Conservation (phyloP, 1,284 basidiomycete species). For the Malassezia sp. region DNA sequence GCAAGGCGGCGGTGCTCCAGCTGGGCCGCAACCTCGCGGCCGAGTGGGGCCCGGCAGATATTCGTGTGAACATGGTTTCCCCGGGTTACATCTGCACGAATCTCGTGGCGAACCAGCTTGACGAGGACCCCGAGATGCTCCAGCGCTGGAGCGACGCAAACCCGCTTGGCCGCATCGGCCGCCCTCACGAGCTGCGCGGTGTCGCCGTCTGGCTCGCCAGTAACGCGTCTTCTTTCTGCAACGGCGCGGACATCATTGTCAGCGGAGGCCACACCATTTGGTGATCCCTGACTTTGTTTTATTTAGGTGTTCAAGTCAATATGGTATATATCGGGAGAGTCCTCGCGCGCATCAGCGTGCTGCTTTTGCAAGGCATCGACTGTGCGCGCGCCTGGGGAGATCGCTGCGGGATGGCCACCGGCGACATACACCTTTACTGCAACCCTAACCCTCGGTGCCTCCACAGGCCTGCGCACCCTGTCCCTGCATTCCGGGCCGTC, state of each 20-base stretch:
- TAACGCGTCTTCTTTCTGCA: constrained; percentile 45
- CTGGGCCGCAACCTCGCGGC: constrained; percentile 73
- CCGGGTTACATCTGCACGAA: constrained; percentile 50
- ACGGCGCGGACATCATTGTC: constrained; percentile 41
- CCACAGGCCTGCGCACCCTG: no score
- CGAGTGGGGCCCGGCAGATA: constrained; percentile 61
- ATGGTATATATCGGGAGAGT: not conserved
- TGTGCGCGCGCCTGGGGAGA: no score
- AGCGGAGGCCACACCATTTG: constrained; percentile 46
- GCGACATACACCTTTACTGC: no score
- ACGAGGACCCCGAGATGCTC: constrained; percentile 58
- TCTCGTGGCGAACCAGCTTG: constrained; percentile 67
- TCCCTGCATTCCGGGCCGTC: no score
- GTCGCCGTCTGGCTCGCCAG: constrained; percentile 67
- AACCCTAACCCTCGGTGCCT: no score
- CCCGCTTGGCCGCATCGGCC: constrained; percentile 63
- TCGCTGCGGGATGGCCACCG: no score
- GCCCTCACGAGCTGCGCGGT: constrained; percentile 66
- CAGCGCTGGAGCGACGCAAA: constrained; percentile 64
- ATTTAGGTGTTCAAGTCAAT: not conserved
- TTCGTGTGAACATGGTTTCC: constrained; percentile 48
- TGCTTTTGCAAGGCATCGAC: not conserved
- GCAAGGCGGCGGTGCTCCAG: constrained; percentile 69
- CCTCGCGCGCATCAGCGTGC: not conserved
- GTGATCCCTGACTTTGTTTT: constrained; percentile 21